Evolutionary conservation across 495 filamentous ascomycete species (phyloP).

Genomic region (Penicillium tannophilum): DNA sequence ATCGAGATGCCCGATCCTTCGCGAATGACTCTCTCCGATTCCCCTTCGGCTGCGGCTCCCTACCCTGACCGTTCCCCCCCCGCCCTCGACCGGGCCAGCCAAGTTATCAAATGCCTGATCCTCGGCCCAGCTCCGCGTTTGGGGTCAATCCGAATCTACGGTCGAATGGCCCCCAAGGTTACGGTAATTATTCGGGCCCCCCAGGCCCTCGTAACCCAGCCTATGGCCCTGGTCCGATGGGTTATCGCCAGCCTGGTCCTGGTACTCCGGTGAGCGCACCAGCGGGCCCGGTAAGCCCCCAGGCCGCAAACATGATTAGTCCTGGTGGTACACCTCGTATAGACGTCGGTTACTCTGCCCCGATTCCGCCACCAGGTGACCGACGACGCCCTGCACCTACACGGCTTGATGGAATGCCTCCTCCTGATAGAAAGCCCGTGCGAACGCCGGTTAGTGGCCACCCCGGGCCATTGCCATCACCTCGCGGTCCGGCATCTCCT

Average conservation of each 20-base stretch:
- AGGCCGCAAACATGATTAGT: slow-evolving; percentile 24
- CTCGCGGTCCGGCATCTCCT: slow-evolving; percentile 33
- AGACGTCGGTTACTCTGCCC: slow-evolving; percentile 58
- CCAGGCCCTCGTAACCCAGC: slow-evolving; percentile 33
- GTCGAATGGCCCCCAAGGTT: slow-evolving; percentile 37
- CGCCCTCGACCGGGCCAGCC: slow-evolving; percentile 68
- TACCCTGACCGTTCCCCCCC: slow-evolving; percentile 45
- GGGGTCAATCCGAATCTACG: slow-evolving; percentile 60
- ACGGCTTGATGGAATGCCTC: slow-evolving; percentile 34
- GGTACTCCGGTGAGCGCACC: slow-evolving; percentile 34
- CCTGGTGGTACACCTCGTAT: slow-evolving; percentile 42
- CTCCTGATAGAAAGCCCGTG: slow-evolving; percentile 38
- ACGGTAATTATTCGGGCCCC: slow-evolving; percentile 27
- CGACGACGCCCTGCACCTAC: slow-evolving; percentile 39
- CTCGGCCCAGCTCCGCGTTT: slow-evolving; percentile 66
- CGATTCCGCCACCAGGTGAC: slow-evolving; percentile 44
- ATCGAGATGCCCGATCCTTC: slow-evolving; percentile 75
- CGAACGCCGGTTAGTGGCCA: slow-evolving; percentile 36
- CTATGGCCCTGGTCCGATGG: slow-evolving; percentile 39
- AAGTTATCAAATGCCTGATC: slow-evolving; percentile 45
- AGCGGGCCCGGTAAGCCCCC: slow-evolving; percentile 34
- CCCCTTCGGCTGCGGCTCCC: slow-evolving; percentile 41
- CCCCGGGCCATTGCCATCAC: slow-evolving; percentile 24
- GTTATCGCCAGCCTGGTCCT: slow-evolving; percentile 42
- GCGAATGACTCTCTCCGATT: slow-evolving; percentile 44